A percentile compares a stretch with the other conserved stretches of the same genome.
Evolutionary conservation across 2,329 filamentous ascomycete species (phyloP).

Genomic region (Colletotrichum graminicola): DNA sequence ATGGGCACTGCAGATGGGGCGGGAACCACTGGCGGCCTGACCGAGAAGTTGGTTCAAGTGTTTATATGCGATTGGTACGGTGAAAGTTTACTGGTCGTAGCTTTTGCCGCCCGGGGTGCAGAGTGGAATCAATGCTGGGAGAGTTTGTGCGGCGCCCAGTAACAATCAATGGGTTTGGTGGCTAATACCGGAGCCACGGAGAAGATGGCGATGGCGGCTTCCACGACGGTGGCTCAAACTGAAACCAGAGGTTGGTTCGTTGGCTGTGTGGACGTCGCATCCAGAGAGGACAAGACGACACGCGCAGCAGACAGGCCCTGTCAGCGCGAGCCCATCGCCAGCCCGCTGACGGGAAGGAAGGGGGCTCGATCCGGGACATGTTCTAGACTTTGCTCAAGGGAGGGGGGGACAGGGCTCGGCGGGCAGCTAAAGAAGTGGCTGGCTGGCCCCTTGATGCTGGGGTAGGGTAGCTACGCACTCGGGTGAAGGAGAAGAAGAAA

Average conservation of each 20-base stretch:
- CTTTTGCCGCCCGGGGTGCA: conserved; percentile 1
- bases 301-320: neutral
- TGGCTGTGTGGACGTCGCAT: conserved; percentile 15
- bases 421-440: neutral
- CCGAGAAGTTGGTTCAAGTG: conserved; percentile 2
- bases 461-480: too few relatives aligned
- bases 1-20: neutral
- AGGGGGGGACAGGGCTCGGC: neutral
- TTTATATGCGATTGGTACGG: neutral
- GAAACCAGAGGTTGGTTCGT: conserved; percentile 28
- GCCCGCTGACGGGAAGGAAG: conserved; percentile 18
- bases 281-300: conserved; percentile 1
- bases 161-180: conserved; percentile 11
- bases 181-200: conserved; percentile 32
- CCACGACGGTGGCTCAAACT: conserved; percentile 26
- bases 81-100: neutral
- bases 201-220: conserved; percentile 12
- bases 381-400: conserved; percentile 20
- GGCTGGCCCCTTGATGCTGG: neutral
- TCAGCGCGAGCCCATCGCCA: conserved; percentile 1
- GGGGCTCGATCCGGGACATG: conserved; percentile 25
- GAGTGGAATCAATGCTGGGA: neutral
- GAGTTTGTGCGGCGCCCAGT: neutral
- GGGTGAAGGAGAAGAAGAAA: too few relatives aligned
- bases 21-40: conserved; percentile 4